Percentiles rank a stretch among this genome's conserved stretches.
Conservation (phyloP, 176 grass and related monocot genomes). For the Carex myosuroides region DNA sequence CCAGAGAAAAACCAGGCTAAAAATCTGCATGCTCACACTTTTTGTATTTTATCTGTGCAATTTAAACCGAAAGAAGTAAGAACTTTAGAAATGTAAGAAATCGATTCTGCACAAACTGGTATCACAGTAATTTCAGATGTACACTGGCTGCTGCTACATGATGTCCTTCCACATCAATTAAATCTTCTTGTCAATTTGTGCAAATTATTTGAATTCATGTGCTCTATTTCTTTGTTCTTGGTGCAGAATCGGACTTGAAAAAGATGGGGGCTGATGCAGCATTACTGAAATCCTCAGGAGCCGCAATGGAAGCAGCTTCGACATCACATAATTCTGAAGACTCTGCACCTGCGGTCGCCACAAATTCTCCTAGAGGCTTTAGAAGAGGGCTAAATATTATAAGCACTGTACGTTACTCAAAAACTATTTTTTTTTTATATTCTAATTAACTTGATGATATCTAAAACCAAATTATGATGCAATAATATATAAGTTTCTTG, state of each 20-base stretch:
- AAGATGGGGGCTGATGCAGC: neutral
- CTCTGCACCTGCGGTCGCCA: neutral
- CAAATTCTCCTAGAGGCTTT: neutral
- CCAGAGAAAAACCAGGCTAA: neutral
- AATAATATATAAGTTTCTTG: neutral
- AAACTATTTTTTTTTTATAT: neutral
- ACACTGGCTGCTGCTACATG: neutral
- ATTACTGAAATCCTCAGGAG: neutral
- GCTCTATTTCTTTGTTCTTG: neutral
- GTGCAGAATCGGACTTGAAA: conserved; percentile 22
- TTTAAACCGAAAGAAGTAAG: neutral
- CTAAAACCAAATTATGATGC: neutral
- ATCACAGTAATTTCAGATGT: neutral
- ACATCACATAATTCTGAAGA: neutral
- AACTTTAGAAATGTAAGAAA: neutral
- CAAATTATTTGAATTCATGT: neutral
- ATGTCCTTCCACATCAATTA: neutral
- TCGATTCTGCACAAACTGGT: neutral
- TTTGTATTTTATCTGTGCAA: neutral
- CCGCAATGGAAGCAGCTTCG: neutral
- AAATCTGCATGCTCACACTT: neutral
- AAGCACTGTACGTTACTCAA: conserved; percentile 3
- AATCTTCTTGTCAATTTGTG: neutral
- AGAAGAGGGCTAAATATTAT: conserved; percentile 8
- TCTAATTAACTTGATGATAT: neutral